phyloP scores from a whole-genome alignment of 73 alveolate species.

The Symbiodinium pilosum region DNA sequence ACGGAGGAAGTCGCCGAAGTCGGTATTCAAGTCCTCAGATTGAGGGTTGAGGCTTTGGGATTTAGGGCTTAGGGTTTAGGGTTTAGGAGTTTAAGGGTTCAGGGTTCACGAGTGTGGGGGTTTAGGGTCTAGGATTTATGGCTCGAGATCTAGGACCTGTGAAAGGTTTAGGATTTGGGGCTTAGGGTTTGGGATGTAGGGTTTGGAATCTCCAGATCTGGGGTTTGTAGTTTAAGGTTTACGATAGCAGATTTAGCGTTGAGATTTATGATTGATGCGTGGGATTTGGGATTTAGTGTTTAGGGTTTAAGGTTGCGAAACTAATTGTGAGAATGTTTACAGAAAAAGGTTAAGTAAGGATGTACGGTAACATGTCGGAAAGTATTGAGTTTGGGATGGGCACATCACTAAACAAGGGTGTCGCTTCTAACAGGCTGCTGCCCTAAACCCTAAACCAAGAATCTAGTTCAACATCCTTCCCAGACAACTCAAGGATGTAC shows the following conservation, averaged over 20 bases:
- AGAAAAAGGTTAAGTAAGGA: too few species aligned
- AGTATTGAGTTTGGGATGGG: too few species aligned
- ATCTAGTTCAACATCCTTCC: too few species aligned
- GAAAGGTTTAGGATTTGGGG: neutral
- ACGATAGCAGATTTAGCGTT: neutral
- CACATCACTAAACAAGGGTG: too few species aligned
- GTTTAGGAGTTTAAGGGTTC: neutral
- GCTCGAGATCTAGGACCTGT: neutral
- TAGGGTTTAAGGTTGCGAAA: neutral
- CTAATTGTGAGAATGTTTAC: too few species aligned
- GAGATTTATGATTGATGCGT: neutral
- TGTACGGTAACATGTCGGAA: too few species aligned
- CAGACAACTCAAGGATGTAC: too few species aligned
- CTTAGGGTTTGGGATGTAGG: neutral
- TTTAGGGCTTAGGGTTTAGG: neutral
- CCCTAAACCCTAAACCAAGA: too few species aligned
- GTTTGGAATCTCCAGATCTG: neutral
- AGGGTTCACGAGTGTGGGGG: neutral
- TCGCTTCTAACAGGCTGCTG: too few species aligned
- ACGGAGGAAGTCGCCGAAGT: conserved; percentile 74
- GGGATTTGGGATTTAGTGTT: neutral
- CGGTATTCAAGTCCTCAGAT: conserved; percentile 60
- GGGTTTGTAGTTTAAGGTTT: neutral
- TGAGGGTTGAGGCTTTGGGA: neutral
- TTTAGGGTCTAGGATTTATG: neutral